A percentile compares a stretch with the other conserved stretches of the same genome.
Evolutionary conservation across 1,284 basidiomycete species (phyloP).

Genomic region (Cystobasidiaceae sp.): DNA sequence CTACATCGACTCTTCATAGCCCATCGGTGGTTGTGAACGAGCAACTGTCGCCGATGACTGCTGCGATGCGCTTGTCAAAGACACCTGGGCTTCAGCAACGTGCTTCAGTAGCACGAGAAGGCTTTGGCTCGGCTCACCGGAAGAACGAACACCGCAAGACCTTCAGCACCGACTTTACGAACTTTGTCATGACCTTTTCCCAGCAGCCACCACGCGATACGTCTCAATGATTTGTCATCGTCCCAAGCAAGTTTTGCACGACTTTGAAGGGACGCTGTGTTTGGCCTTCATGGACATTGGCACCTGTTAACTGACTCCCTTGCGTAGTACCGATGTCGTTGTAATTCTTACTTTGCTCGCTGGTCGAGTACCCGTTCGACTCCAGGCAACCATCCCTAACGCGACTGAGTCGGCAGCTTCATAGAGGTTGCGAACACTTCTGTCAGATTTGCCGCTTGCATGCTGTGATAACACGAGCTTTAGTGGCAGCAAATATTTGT

Average conservation of each 20-base stretch:
- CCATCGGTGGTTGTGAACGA: too few species aligned
- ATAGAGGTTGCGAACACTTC: slow-evolving; percentile 25
- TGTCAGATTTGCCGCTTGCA: slow-evolving; percentile 5
- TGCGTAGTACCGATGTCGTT: not conserved
- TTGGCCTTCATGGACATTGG: not conserved
- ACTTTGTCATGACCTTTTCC: not conserved
- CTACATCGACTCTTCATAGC: too few species aligned
- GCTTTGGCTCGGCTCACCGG: slow-evolving; percentile 4
- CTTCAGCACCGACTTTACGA: slow-evolving; percentile 3
- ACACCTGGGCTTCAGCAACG: not conserved
- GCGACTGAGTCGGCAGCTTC: slow-evolving; percentile 19
- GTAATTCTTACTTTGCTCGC: not conserved
- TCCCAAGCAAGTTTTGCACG: too few species aligned
- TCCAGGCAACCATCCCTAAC: too few species aligned
- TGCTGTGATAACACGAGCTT: not conserved
- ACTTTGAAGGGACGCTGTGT: too few species aligned
- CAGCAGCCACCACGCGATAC: not conserved
- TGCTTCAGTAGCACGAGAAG: not conserved
- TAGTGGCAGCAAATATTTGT: not conserved
- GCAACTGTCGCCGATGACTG: slow-evolving; percentile 24
- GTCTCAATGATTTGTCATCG: not conserved
- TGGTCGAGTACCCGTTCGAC: too few species aligned
- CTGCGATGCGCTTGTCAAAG: not conserved
- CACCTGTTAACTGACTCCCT: not conserved
- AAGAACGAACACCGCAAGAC: slow-evolving; percentile 8